A percentile compares a stretch with the other conserved stretches of the same genome.
phyloP scores from a whole-genome alignment of 2,329 filamentous ascomycete genomes.

The Stagonosporopsis rhizophila region DNA sequence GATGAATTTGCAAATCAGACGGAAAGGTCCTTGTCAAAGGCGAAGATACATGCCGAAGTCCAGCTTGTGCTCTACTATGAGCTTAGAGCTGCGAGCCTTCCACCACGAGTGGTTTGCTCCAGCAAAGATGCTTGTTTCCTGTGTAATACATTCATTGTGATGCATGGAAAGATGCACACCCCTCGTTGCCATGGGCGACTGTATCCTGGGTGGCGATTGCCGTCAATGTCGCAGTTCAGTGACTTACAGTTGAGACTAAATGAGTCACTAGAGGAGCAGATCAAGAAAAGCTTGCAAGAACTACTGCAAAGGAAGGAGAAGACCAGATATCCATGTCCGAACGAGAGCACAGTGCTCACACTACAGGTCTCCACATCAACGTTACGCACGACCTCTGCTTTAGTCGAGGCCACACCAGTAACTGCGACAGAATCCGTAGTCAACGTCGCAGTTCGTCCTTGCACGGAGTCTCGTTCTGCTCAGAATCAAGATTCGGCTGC shows the following conservation, averaged over 20 bases:
- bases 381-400: not conserved
- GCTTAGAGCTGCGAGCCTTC: too few relatives aligned
- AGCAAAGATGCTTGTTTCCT: not conserved
- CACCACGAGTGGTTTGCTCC: not conserved
- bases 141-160: constrained; percentile 57
- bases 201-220: constrained; percentile 57
- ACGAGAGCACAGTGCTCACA: not conserved
- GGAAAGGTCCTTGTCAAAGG: not conserved
- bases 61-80: not conserved
- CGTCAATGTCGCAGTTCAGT: constrained; percentile 22
- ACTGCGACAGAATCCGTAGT: not conserved
- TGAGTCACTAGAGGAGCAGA: not conserved
- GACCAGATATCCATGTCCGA: not conserved
- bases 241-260: not conserved
- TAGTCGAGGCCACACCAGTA: not conserved
- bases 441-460: not conserved
- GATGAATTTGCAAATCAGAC: not conserved
- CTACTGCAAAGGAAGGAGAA: not conserved
- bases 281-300: not conserved
- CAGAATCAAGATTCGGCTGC: not conserved
- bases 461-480: not conserved
- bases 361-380: not conserved
- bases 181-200: constrained; percentile 55
- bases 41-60: not conserved
- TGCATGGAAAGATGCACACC: constrained; percentile 52